Base-by-base conservation (phyloP, 345 rosid species). In the Rhodamnia rubescens region DNA sequence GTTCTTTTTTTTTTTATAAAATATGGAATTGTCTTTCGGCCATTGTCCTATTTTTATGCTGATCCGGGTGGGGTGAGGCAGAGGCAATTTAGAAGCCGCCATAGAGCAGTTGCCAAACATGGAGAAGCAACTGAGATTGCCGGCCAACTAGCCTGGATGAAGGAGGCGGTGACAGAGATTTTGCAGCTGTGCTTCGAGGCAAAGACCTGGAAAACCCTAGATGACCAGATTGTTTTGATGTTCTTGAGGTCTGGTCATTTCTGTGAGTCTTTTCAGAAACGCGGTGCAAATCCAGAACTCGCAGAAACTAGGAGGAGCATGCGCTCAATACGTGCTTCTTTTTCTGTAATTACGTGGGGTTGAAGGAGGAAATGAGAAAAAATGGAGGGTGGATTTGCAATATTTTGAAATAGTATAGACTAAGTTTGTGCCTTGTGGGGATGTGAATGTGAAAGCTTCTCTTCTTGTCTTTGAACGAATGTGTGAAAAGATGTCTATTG, bases 81-180 rank as follows among this genome's bases (percentile, higher is more conserved):
- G 86, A 29, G 85, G 86, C 50, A 86, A 90, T 56, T 86, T 95
- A 85, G 95, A 92, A 89, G 85, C 93, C 47, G 89, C 90, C 61
- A 93, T 96, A 57, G 99, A 95, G 87, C 93, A 92, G 81, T 90
- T 96, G 58, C 89, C 92, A 88, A 92, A 92, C 83, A 93, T 89
- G 15, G 98, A 95, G 94, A 95, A 96, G 92, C 98, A 93, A 88
- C 91, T 90, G 98, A 92, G 98, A 84, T 87, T 91, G 94, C 95
- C 75, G 94, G 94, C 32, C 96, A 96, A 12, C 96, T 95, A 52
- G 85, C 94, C 50, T 96, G 92, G 11, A 94, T 95, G 26, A 96
- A 91, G 87, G 93, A 93, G 91, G 93, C 98, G 4, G 95, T 89
- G 32, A 92, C 92, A 21, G 95, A 95, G 27, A 95, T 96, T 87